Percentiles rank a stretch among this genome's conserved stretches.
Conservation (phyloP, 805 yeast species). For the Sugiyamaella americana region DNA sequence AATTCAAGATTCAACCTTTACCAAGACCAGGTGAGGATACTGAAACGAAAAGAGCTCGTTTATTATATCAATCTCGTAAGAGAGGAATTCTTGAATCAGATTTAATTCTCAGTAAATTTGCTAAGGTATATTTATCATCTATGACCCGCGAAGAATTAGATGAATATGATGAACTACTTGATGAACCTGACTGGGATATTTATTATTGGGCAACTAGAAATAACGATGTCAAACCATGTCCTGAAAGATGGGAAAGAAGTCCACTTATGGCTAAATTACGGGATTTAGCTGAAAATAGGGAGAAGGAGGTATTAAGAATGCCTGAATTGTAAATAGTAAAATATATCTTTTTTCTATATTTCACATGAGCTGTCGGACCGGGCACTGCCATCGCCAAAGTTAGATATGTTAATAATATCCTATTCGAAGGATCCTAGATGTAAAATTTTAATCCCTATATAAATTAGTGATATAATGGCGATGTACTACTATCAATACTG, state of each 20-base stretch:
- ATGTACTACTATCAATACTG: too few species aligned
- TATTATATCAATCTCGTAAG: constrained; percentile 86
- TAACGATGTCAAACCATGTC: constrained; percentile 69
- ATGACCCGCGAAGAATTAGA: constrained; percentile 62
- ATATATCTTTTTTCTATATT: neutral
- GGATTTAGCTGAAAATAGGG: constrained; percentile 65
- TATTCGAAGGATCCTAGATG: too few species aligned
- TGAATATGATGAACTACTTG: constrained; percentile 77
- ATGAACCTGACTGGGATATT: constrained; percentile 98
- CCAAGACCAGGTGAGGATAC: constrained; percentile 66
- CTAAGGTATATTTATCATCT: constrained; percentile 58
- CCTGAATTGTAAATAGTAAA: constrained; percentile 49
- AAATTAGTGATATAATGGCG: too few species aligned
- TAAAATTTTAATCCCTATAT: too few species aligned
- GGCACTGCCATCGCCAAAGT: too few species aligned
- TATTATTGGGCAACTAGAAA: constrained; percentile 95
- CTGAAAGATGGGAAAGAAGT: constrained; percentile 75
- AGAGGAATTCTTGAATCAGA: constrained; percentile 95
- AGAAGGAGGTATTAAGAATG: constrained; percentile 75
- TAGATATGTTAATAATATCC: too few species aligned
- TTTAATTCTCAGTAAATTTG: constrained; percentile 75
- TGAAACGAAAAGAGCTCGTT: constrained; percentile 76
- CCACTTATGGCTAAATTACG: constrained; percentile 60
- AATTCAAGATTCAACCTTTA: constrained; percentile 70
- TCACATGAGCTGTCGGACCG: too few species aligned